Evolutionary conservation across 345 rosid genomes (phyloP), one percentile per base, ranked within the genome.

Genomic region (Reutealis trisperma): DNA sequence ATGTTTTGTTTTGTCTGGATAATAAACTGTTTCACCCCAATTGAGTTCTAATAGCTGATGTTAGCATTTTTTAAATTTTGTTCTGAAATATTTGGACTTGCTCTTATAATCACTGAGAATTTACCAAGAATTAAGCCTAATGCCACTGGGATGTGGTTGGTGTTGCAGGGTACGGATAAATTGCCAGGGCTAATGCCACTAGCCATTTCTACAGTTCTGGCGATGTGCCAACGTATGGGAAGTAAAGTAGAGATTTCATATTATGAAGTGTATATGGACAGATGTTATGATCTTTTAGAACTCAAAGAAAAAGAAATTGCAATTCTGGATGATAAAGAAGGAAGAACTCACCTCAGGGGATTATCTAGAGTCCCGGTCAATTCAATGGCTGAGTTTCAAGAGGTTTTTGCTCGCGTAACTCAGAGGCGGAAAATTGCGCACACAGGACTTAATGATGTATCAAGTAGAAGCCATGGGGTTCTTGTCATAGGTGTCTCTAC

Each of bases 401-500:
- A 93, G 81, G 87, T 78, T 3, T 86, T 84, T 64, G 85, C 90
- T 0, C 71, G 76, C 79, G 98, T 92, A 63, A 80, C 89, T 79
- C 92, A 81, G 84, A 85, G 90, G 75, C 77, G 98, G 44, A 96
- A 92, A 83, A 89, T 88, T 71, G 97, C 99, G 37, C 91, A 90
- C 74, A 96, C 97, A 6, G 89, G 90, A 67, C 82, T 92, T 24
- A 96, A 96, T 76, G 99, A 94, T 77, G 93, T 87, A 30, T 96
- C 99, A 57, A 92, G 97, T 75, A 87, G 97, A 82, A 93, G 99
- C 85, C 99, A 96, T 78, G 98, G 94, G 1, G 95, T 89, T 9
- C 94, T 96, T 67, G 97, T 91, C 74, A 89, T 96, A 59, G 57
- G 86, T 61, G 88, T 96, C 73, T 82, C 80, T 37, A 83, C 86